Evolutionary conservation across 441 rosid species (phyloP), one percentile per base, ranked within the genome.

Genomic region (Bocquillonia castaneifolia): DNA sequence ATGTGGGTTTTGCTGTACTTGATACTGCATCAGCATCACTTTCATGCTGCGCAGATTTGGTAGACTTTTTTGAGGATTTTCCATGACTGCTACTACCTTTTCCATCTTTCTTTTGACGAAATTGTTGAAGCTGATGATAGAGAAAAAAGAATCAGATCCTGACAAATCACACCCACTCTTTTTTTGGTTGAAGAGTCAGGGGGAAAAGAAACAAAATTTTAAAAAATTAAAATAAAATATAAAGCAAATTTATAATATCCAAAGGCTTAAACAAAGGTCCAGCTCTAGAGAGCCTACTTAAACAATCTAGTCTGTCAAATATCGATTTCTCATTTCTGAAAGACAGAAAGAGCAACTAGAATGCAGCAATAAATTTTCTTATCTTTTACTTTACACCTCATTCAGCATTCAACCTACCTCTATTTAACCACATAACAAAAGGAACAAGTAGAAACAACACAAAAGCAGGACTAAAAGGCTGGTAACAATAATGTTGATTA

Each of bases 111-210:
- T 86, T 96, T 79, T 93, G 96, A 67, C 99, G 97, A 81, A 74
- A 96, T 69, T 91, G 98, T 82, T 96, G 98, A 86, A 96, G 93
- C 99, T 96, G 89, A 73, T 42, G 65, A 73, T n/a, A 59, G 18
- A 59, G 18, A 36, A 71, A 40, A 5, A 29, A 37, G 37, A 40
- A 17, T 67, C 26, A 75, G 55, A 67, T 60, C 32, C 63, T 55
- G 53, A 58, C 29, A 50, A 61, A 67, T 25, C 54, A 32, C n/a
- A 50, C 15, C 7, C 9, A 69, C n/a, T 42, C 62, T 48, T 5
- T 10, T 10, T 29, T 47, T 56, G n/a, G 28, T 2, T 56, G 48
- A n/a, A 28, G 23, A 66, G 50, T 20, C 6, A 56, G 37, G 6
- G 10, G 40, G 10, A 10, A 36, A 36, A 36, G 10, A 36, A 36